Evolutionary conservation across 768 basidiomycete genomes (phyloP), one percentile per base, ranked within the genome.

Genomic region (Galerina sulciceps): DNA sequence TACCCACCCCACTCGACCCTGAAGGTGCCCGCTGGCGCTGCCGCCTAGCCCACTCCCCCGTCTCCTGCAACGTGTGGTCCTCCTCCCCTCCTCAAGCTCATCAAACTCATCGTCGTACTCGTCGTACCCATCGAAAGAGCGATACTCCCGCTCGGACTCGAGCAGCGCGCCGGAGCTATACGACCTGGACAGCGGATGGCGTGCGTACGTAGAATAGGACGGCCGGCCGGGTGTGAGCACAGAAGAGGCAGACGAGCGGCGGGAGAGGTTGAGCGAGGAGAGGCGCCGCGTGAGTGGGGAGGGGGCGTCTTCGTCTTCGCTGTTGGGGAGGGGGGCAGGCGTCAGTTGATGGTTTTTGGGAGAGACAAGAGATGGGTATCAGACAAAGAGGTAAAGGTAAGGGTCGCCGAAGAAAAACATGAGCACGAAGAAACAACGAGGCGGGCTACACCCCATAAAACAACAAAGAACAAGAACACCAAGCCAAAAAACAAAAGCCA

Each of bases 291-390:
- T 89, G 11, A 90, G 79, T 1, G 85, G 79, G 0, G 86, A 88
- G 5, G 88, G 88, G 0, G 88, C 87, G 57, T 88, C 85, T 75
- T 90, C 88, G 70, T 89, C 88, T 75, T 89, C 88, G 55, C 87
- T 88, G 69, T 53, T 47, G 46, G 36, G 2, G 8, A 31, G 26
- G 2, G 0, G 1, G 26, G 26, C 0, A 8, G 26, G 26, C 0
- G 26, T 31, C 8, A 31, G 26, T 31, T 5, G 4, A 8, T 5
- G 26, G 26, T 31, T 31, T 5, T 31, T 4, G 0, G 26, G 6
- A 26, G 26, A 26, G 26, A 26, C 26, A 26, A 26, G n/a, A 26
- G 26, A 31, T 31, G 4, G 26, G 2, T 31, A 31, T 31, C 26
- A 31, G 26, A 31, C 26, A 31, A 31, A 0, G 26, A 5, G 1